Base-by-base conservation (phyloP, 805 yeast species). In the Myxozyma lipomycoides region DNA sequence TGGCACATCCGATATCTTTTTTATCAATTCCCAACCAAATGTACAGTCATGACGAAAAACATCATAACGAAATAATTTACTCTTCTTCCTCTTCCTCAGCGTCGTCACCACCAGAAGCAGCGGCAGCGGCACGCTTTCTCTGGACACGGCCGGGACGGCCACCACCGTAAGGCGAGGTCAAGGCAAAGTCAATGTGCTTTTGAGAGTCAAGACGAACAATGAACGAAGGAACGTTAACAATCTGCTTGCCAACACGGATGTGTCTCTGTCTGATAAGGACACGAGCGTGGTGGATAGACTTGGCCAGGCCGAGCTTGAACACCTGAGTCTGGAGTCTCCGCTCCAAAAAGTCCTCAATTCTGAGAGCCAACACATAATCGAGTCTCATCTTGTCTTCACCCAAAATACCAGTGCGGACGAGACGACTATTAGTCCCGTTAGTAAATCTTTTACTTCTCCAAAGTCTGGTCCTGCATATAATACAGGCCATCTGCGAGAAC, bases 261-360 rank as follows among this genome's bases (percentile, higher is more conserved):
- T 93, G 98, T 83, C 97, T 88, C 82, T 93, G 98, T 67, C 91
- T 73, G 73, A 93, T 93, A 78, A 93, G 85, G 66, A 93, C 95
- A 83, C 98, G 90, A 66, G 98, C 98, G 82, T 93, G 98, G 86
- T 93, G 98, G 72, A 93, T 86, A 67, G 98, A 90, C 82, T 90
- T 93, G 71, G 98, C 98, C 73, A 93, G 84, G 75, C 98, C 98
- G 70, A 89, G 85, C 83, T 91, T 93, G 96, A 91, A 93, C 64
- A 93, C 98, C 82, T 93, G 98, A 73, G 98, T 93, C 83, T 93
- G 98, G 76, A 93, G 84, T 83, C 98, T 87, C 84, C 98, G 89
- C 83, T 93, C 98, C 78, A 93, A 84, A 93, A 93, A 93, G 78
- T 93, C 98, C 82, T 93, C 98, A 70, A 87, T 79, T 77, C 86